Percentiles rank a stretch among this genome's conserved stretches.
Conservation (phyloP, 2,329 filamentous ascomycete genomes). For the Alternaria arbusti region DNA sequence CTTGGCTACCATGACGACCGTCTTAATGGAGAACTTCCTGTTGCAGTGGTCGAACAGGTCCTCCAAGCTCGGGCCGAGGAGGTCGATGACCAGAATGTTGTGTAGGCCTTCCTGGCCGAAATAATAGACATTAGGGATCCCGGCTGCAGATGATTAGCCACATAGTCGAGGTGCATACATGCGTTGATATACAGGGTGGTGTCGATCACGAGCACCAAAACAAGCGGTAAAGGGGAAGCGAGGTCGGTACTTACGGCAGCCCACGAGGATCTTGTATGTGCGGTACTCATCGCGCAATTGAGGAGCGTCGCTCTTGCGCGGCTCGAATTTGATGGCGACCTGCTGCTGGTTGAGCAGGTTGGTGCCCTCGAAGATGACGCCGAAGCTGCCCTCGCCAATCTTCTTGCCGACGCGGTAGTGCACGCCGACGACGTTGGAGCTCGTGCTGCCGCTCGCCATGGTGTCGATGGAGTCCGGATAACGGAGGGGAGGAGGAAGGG, state of each 20-base stretch:
- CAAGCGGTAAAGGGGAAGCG: slow-evolving; percentile 19
- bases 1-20: slow-evolving; percentile 98
- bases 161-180: neutral
- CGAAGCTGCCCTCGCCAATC: slow-evolving; percentile 97
- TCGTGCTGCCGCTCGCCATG: slow-evolving; percentile 89
- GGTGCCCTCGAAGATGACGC: slow-evolving; percentile 98
- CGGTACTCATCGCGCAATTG: slow-evolving; percentile 98
- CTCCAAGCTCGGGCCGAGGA: slow-evolving; percentile 92
- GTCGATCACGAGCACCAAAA: neutral
- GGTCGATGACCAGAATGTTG: slow-evolving; percentile 97
- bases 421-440: slow-evolving; percentile 96
- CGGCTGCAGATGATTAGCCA: slow-evolving; percentile 64
- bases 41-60: slow-evolving; percentile 98
- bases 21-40: slow-evolving; percentile 93
- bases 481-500: slow-evolving; percentile 10
- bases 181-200: neutral
- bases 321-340: slow-evolving; percentile 99
- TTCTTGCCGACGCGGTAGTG: slow-evolving; percentile 99
- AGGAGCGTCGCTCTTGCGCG: slow-evolving; percentile 96
- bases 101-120: slow-evolving; percentile 98
- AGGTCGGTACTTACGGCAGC: slow-evolving; percentile 80
- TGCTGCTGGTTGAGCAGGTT: slow-evolving; percentile 99
- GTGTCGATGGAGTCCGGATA: slow-evolving; percentile 18
- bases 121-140: slow-evolving; percentile 99
- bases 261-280: slow-evolving; percentile 99